Evolutionary conservation across 2,329 filamentous ascomycete species (phyloP).

Genomic region (Neofusicoccum cordaticola): DNA sequence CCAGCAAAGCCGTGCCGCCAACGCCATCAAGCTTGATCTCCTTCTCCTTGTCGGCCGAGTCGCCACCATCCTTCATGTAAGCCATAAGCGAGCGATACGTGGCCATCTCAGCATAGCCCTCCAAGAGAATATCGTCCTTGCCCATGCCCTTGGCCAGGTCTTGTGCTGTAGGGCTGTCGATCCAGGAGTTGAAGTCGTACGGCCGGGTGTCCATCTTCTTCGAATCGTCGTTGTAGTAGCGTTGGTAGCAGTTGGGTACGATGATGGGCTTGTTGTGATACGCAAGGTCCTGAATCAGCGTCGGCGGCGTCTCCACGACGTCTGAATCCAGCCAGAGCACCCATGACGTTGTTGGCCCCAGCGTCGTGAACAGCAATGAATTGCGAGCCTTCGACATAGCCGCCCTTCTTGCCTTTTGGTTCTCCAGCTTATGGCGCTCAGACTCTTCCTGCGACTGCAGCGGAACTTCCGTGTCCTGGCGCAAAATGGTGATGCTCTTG

Average conservation of each 20-base stretch:
- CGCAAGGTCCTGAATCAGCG: constrained; percentile 88
- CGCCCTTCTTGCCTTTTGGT: constrained; percentile 81
- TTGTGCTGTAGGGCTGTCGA: constrained; percentile 78
- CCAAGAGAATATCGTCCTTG: constrained; percentile 85
- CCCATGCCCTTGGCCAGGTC: constrained; percentile 76
- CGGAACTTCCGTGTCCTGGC: constrained; percentile 89
- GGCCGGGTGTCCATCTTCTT: constrained; percentile 72
- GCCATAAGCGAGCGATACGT: constrained; percentile 93
- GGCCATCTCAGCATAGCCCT: constrained; percentile 89
- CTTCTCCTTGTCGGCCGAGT: constrained; percentile 48
- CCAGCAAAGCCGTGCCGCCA: constrained; percentile 85
- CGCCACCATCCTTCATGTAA: constrained; percentile 60
- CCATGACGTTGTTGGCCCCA: constrained; percentile 90
- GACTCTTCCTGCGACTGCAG: constrained; percentile 76
- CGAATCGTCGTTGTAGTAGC: constrained; percentile 67
- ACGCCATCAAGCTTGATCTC: constrained; percentile 86
- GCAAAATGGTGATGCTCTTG: constrained; percentile 87
- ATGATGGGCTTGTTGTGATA: constrained; percentile 85
- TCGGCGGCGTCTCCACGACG: constrained; percentile 80
- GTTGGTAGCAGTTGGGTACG: constrained; percentile 93
- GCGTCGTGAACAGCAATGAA: constrained; percentile 88
- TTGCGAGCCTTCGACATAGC: constrained; percentile 94
- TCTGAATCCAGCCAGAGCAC: constrained; percentile 95
- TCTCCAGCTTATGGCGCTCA: constrained; percentile 86
- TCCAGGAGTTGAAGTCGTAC: constrained; percentile 98